Evolutionary conservation across 1,284 basidiomycete species (phyloP), one percentile per base, ranked within the genome.

Genomic region (Puccinia sorghi): DNA sequence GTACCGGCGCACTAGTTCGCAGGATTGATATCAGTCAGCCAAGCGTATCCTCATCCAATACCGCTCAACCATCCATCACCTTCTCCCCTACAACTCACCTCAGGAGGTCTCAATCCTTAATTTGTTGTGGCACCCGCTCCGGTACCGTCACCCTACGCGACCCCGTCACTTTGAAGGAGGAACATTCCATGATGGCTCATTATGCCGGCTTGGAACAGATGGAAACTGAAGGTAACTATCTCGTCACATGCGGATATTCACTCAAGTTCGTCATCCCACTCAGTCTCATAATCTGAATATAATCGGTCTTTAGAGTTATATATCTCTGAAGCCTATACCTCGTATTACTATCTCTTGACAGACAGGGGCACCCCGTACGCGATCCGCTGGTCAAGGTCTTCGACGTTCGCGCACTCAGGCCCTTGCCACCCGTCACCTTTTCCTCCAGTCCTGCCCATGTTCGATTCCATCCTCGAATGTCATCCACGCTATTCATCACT

Each of bases 381-480:
- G 96, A 98, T 84, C 92, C 94, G 1, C 87, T 97, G 37, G 92
- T 99, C 81, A 96, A 97, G 85, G 88, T 97, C 12, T 97, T 93
- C 83, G 96, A 99, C 84, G 84, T 94, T 37, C 90, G 96, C 41
- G 91, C 88, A 56, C 89, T 97, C 86, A 89, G 90, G 48, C 87
- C 92, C 2, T 88, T 91, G 39, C 90, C 90, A 0, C 93, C 94
- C 0, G 88, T 98, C 48, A 90, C 93, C 0, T 98, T 98, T 84
- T 90, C 93, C 2, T 89, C 90, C 43, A 92, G 93, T 0, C 94
- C 96, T 0, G 90, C 93, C 0, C 93, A 95, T 83, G 90, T 97
- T 80, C 90, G 92, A 76, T 85, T 92, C 50, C 88, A 97, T 59
- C 94, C 96, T 0, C 91, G 90, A 80, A 89, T 92, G 43, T 87